Conservation (phyloP, 1,284 basidiomycete genomes). For the Spongiforma sp. region DNA sequence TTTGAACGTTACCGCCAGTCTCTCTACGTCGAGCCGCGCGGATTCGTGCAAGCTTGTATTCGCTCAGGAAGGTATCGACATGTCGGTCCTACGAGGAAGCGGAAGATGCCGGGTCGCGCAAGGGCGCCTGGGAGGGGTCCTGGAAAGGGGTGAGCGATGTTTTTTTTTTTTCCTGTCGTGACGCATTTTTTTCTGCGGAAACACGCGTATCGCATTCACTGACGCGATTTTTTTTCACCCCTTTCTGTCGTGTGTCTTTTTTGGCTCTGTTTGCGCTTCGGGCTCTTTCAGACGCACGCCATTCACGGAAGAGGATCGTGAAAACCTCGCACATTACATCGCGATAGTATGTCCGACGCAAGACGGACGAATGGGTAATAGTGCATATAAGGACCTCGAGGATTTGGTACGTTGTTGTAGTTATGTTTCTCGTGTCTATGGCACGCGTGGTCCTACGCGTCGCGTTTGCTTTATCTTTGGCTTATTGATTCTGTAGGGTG, state of each 20-base stretch:
- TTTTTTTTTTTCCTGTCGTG: background rate
- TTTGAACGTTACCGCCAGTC: slow-evolving; percentile 15
- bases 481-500: too few species aligned
- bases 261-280: too few species aligned
- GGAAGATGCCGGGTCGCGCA: slow-evolving; percentile 33
- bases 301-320: slow-evolving; percentile 31
- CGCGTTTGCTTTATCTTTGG: too few species aligned
- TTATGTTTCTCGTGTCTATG: background rate
- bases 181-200: background rate
- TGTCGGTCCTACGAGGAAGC: background rate
- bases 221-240: background rate
- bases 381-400: slow-evolving; percentile 47
- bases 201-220: too few species aligned
- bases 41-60: slow-evolving; percentile 32
- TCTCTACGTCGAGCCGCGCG: slow-evolving; percentile 29
- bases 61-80: slow-evolving; percentile 21
- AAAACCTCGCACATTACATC: slow-evolving; percentile 32
- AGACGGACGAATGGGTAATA: slow-evolving; percentile 48
- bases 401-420: slow-evolving; percentile 36
- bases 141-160: slow-evolving; percentile 14
- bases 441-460: too few species aligned
- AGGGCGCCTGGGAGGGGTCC: background rate
- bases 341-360: slow-evolving; percentile 29
- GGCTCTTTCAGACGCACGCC: slow-evolving; percentile 20
- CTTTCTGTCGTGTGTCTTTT: background rate